A percentile compares a stretch with the other conserved stretches of the same genome.
Conservation (phyloP, 345 rosid species). For the Eucalyptus albens region DNA sequence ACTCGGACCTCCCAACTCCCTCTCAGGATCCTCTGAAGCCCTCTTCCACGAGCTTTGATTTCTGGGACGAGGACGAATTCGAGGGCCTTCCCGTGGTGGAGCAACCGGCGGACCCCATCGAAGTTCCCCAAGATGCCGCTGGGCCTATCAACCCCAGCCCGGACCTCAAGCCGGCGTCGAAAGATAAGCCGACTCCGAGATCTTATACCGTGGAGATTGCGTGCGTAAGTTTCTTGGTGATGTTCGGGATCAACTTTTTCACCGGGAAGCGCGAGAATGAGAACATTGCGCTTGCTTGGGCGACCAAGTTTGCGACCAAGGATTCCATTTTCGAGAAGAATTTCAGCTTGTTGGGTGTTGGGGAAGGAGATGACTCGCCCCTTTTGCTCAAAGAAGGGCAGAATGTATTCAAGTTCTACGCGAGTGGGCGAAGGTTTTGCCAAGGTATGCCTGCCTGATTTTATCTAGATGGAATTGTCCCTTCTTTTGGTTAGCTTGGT, state of each 20-base stretch:
- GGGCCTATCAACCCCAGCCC: neutral
- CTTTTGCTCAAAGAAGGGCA: slow-evolving; percentile 84
- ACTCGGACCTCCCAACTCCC: neutral
- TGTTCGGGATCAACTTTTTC: slow-evolving; percentile 60
- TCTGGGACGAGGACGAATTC: slow-evolving; percentile 97
- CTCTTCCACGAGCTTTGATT: slow-evolving; percentile 42
- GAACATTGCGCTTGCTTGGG: slow-evolving; percentile 84
- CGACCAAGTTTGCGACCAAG: slow-evolving; percentile 58
- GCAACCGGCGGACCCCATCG: slow-evolving; percentile 1
- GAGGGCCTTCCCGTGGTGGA: slow-evolving; percentile 63
- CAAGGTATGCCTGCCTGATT: slow-evolving; percentile 24
- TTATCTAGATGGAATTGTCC: neutral
- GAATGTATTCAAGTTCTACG: slow-evolving; percentile 85
- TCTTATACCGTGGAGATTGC: slow-evolving; percentile 53
- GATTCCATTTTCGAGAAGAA: slow-evolving; percentile 73
- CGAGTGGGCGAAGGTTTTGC: slow-evolving; percentile 90
- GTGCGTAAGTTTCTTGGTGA: slow-evolving; percentile 51
- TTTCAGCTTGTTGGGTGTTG: slow-evolving; percentile 48
- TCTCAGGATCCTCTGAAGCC: slow-evolving; percentile 4
- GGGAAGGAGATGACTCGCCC: slow-evolving; percentile 80
- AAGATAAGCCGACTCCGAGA: neutral
- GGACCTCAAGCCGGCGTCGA: slow-evolving; percentile 12
- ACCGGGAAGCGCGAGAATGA: slow-evolving; percentile 84
- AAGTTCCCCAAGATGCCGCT: slow-evolving; percentile 8
- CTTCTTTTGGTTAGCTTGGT: neutral